Evolutionary conservation across 2,329 filamentous ascomycete genomes (phyloP).

Genomic region (Tolypocladium ovalisporum): DNA sequence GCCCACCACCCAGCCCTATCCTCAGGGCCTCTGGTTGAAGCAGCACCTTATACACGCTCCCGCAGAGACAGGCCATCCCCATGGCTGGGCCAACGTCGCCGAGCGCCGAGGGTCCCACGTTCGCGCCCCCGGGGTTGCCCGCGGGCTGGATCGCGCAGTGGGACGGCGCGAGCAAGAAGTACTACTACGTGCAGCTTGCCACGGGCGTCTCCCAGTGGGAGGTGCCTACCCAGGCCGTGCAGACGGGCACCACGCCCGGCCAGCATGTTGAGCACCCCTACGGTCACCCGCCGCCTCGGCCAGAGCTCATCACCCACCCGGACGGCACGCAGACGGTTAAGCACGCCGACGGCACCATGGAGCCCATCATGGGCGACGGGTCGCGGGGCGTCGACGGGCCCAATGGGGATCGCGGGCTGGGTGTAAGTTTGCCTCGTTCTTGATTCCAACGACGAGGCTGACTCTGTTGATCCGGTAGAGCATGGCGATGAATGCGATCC

Average conservation of each 20-base stretch:
- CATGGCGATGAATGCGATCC: conserved; percentile 50
- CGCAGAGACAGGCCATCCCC: conserved; percentile 6
- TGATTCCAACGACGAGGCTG: not conserved
- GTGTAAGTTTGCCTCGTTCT: conserved; percentile 38
- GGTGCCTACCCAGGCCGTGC: conserved; percentile 53
- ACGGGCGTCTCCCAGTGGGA: conserved; percentile 67
- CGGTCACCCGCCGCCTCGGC: conserved; percentile 37
- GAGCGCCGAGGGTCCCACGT: conserved; percentile 47
- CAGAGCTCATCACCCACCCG: conserved; percentile 48
- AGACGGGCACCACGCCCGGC: conserved; percentile 48
- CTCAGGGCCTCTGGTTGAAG: not conserved
- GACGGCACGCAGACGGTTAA: conserved; percentile 52
- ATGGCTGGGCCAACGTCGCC: conserved; percentile 51
- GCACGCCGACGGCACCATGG: conserved; percentile 49
- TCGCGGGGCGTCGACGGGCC: conserved; percentile 39
- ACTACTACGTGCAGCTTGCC: conserved; percentile 62
- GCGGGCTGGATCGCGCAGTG: conserved; percentile 61
- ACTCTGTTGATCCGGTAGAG: conserved; percentile 26
- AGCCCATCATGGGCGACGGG: conserved; percentile 44
- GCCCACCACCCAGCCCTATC: not conserved
- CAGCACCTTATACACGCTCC: not conserved
- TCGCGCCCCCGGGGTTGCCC: conserved; percentile 48
- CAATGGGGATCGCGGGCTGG: conserved; percentile 50
- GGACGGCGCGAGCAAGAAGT: conserved; percentile 53
- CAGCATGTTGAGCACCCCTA: conserved; percentile 50